Evolutionary conservation across 139 green algal genomes (phyloP), one percentile per base, ranked within the genome.

Genomic region (Dunaliella primolecta): DNA sequence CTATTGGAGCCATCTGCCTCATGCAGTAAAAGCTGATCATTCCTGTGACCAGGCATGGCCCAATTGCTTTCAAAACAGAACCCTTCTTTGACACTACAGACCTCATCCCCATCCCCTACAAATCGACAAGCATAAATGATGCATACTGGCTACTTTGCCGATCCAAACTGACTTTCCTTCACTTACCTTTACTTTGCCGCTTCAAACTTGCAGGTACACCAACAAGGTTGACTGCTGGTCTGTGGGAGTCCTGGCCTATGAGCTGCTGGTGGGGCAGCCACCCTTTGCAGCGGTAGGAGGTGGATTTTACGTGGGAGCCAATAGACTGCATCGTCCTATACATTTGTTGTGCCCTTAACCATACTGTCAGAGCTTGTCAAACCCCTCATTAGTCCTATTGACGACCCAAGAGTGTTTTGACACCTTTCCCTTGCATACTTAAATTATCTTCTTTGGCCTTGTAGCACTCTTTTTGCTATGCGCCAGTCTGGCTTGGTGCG

Each of bases 191-290:
- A n/a, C n/a, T n/a, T n/a, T n/a, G n/a, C n/a, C n/a, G n/a, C n/a
- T n/a, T n/a, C n/a, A n/a, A n/a, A n/a, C n/a, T n/a, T n/a, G 21
- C 71, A 80, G 75, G 21, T 93, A 93, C 89, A 90, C 85, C 84
- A 86, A 85, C 86, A 91, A 92, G 80, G 89, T 93, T 27, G 91
- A 94, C 87, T 86, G 88, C 77, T 94, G 91, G 91, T 78, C n/a
- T 0, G 84, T 90, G 35, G 91, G 91, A 21, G 86, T 94, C 81
- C 87, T 94, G 36, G 88, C 91, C 0, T 93, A 93, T 70, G 91
- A 94, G 88, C 85, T 94, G 84, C 89, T 93, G 80, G 70, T 87
- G 36, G 91, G 91, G 0, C 79, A 76, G 30, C 88, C 91, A 57
- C 91, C 91, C 34, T 94, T 94, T 34, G 88, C 90, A 31, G 87